Percentiles rank a stretch among this genome's conserved stretches.
Conservation (phyloP, 1,284 basidiomycete species). For the Caloboletus firmus region DNA sequence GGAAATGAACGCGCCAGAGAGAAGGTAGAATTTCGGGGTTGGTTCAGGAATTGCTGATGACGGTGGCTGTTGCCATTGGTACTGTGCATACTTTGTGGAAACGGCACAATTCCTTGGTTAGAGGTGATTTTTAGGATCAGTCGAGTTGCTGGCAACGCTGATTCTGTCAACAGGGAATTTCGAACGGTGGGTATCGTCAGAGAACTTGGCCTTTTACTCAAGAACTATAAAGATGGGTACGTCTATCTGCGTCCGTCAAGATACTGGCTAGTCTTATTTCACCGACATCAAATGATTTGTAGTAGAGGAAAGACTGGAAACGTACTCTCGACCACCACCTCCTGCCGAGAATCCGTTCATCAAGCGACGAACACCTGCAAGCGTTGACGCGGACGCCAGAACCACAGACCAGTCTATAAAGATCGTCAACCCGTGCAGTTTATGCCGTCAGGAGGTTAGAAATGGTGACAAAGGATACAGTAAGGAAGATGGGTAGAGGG, state of each 20-base stretch:
- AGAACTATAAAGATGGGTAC: slow-evolving; percentile 30
- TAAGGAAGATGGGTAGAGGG: no score
- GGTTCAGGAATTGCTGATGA: not conserved
- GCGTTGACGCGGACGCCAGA: not conserved
- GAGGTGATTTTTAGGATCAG: slow-evolving; percentile 32
- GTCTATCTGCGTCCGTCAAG: slow-evolving; percentile 39
- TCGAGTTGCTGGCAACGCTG: not conserved
- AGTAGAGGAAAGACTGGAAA: slow-evolving; percentile 23
- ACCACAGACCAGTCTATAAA: not conserved
- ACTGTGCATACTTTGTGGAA: slow-evolving; percentile 32
- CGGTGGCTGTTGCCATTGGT: not conserved
- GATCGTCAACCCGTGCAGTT: not conserved
- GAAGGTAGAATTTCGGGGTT: not conserved
- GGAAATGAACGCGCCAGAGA: not conserved
- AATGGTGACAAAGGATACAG: not conserved
- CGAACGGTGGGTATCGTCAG: not conserved
- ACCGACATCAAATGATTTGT: slow-evolving; percentile 14
- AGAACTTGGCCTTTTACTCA: not conserved
- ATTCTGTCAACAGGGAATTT: not conserved
- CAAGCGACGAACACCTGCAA: slow-evolving; percentile 19
- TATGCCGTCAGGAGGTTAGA: not conserved
- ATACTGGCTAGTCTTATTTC: slow-evolving; percentile 32
- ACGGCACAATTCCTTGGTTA: slow-evolving; percentile 49
- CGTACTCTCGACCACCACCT: slow-evolving; percentile 37
- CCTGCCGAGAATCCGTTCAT: slow-evolving; percentile 42